Evolutionary conservation across 305 asterid species (phyloP).

Genomic region (Nicotiana rustica): DNA sequence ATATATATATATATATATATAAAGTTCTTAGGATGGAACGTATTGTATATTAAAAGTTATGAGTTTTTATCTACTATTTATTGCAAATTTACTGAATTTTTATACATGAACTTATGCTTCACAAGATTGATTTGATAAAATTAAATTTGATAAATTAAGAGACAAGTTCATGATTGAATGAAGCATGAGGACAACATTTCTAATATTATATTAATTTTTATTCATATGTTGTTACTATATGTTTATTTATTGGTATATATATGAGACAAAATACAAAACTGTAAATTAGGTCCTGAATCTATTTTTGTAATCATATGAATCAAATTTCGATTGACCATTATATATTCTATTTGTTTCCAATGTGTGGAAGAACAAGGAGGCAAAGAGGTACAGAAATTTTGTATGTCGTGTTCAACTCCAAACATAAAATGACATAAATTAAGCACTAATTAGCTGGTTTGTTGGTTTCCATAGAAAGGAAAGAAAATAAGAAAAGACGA

Average conservation of each 20-base stretch:
- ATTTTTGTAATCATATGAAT: neutral
- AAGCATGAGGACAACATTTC: constrained; percentile 29
- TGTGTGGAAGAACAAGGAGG: constrained; percentile 4
- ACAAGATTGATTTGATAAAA: constrained; percentile 34
- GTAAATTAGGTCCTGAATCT: constrained; percentile 27
- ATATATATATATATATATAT: too few species aligned
- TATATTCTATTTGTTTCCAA: constrained; percentile 34
- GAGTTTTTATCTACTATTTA: too few species aligned
- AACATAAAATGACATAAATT: neutral
- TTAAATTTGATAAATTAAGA: constrained; percentile 15
- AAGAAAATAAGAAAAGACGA: too few species aligned
- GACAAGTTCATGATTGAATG: neutral
- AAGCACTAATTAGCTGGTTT: neutral
- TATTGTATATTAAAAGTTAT: too few species aligned
- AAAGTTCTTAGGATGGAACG: too few species aligned
- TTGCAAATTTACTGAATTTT: too few species aligned
- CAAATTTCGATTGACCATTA: neutral
- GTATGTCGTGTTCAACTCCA: neutral
- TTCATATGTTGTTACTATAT: neutral
- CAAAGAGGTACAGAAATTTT: neutral
- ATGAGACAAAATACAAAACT: constrained; percentile 6
- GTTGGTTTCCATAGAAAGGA: neutral
- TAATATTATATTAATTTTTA: neutral
- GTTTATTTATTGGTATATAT: neutral
- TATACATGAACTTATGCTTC: neutral